phyloP scores from a whole-genome alignment of 1,139 yeast species.

The Geotrichum histeridarum region DNA sequence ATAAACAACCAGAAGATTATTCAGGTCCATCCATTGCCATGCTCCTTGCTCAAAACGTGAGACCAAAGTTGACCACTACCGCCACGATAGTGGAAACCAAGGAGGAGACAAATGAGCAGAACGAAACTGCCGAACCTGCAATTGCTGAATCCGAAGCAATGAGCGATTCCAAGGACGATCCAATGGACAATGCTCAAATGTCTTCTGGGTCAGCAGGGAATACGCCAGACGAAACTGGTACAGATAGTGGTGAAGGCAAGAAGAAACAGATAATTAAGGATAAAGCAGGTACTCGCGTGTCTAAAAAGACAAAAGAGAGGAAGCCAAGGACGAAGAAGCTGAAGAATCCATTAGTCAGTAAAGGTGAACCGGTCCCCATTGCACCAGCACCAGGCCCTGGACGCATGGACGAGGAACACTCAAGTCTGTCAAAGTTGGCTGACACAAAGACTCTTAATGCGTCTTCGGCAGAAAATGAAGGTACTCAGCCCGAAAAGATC shows the following conservation, averaged over 20 bases:
- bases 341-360: background rate
- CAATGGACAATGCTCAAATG: background rate
- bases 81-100: background rate
- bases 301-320: constrained; percentile 1
- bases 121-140: background rate
- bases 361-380: constrained; percentile 6
- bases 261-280: background rate
- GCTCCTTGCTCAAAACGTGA: constrained; percentile 11
- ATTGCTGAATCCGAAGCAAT: background rate
- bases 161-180: background rate
- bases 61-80: constrained; percentile 2
- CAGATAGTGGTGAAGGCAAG: constrained; percentile 1
- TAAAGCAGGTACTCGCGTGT: background rate
- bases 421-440: too few species aligned
- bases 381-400: constrained; percentile 14
- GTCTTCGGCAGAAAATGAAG: background rate
- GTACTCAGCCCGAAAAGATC: background rate
- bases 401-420: background rate
- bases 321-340: background rate
- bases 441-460: background rate
- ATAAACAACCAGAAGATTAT: constrained; percentile 13
- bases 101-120: background rate
- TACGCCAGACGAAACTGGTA: background rate
- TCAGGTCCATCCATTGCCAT: constrained; percentile 18
- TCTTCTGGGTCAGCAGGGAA: constrained; percentile 1